Percentiles rank a stretch among this genome's conserved stretches.
These are phyloP conservation scores for Royoungia palumana DNA, from an alignment of 768 basidiomycete genomes.

Conservation along the genomic window DNA sequence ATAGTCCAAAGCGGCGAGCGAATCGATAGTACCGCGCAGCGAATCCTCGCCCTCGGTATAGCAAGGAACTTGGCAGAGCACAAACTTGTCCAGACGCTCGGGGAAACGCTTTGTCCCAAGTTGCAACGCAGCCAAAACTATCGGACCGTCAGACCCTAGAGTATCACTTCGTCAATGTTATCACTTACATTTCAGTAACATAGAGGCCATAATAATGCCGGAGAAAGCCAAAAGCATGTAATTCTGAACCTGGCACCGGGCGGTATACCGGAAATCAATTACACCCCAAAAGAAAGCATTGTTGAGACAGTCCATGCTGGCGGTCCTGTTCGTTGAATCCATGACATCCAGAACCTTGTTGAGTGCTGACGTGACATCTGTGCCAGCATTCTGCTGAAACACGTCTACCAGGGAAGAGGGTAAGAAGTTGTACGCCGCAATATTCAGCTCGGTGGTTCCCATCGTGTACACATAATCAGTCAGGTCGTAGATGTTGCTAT, in stretches of 20 bases:
- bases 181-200: slow-evolving; percentile 55
- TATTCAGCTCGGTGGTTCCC: slow-evolving; percentile 39
- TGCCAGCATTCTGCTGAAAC: slow-evolving; percentile 57
- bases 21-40: slow-evolving; percentile 65
- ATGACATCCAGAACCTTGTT: slow-evolving; percentile 43
- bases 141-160: slow-evolving; percentile 8
- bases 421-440: slow-evolving; percentile 50
- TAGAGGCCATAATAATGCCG: slow-evolving; percentile 52
- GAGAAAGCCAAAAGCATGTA: slow-evolving; percentile 55
- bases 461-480: slow-evolving; percentile 66
- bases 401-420: slow-evolving; percentile 45
- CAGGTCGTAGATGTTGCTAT: slow-evolving; percentile 57
- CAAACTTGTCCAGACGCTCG: slow-evolving; percentile 66
- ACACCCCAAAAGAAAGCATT: slow-evolving; percentile 58
- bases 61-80: slow-evolving; percentile 66
- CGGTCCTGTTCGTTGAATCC: slow-evolving; percentile 35
- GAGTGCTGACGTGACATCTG: slow-evolving; percentile 54
- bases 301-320: slow-evolving; percentile 50
- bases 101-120: slow-evolving; percentile 57
- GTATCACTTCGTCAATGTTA: not conserved
- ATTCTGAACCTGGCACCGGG: slow-evolving; percentile 61
- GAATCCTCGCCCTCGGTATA: slow-evolving; percentile 74
- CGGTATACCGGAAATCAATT: slow-evolving; percentile 53
- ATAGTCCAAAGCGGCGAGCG: slow-evolving; percentile 59
- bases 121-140: slow-evolving; percentile 66